Percentiles rank a stretch among this genome's conserved stretches.
Evolutionary conservation across 768 basidiomycete genomes (phyloP).

Genomic region (Hypholoma sublateritium): DNA sequence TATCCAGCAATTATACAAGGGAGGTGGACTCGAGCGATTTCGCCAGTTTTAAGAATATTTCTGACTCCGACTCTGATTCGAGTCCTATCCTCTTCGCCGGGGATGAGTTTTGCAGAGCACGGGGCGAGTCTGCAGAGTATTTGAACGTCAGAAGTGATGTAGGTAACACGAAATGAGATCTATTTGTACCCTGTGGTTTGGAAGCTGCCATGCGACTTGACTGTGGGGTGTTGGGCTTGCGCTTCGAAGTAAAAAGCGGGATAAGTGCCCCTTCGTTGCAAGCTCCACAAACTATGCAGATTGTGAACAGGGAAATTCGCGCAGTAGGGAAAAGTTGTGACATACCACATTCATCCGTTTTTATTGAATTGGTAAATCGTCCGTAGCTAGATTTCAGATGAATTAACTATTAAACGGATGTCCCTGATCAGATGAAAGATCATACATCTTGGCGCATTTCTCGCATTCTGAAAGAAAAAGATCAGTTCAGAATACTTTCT

Average conservation of each 20-base stretch:
- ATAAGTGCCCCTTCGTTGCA: slow-evolving; percentile 61
- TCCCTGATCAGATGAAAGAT: neutral
- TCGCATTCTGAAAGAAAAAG: slow-evolving; percentile 49
- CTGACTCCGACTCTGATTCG: slow-evolving; percentile 34
- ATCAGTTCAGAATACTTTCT: slow-evolving; percentile 1
- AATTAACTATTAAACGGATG: neutral
- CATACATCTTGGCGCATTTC: slow-evolving; percentile 63
- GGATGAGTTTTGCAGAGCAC: no score
- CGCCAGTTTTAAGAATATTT: slow-evolving; percentile 12
- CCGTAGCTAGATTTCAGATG: slow-evolving; percentile 52
- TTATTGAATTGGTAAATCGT: slow-evolving; percentile 72
- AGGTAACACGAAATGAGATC: neutral
- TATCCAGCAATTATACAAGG: neutral
- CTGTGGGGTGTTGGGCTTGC: slow-evolving; percentile 33
- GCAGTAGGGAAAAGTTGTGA: neutral
- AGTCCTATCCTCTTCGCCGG: neutral
- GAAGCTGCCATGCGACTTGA: slow-evolving; percentile 43
- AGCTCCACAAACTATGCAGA: slow-evolving; percentile 58
- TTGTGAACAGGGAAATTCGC: neutral
- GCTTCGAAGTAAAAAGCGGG: slow-evolving; percentile 51
- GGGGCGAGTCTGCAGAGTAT: slow-evolving; percentile 33
- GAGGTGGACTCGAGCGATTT: slow-evolving; percentile 10
- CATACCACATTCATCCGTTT: slow-evolving; percentile 59
- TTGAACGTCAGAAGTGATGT: neutral
- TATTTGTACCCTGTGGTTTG: slow-evolving; percentile 42